A percentile compares a stretch with the other conserved stretches of the same genome.
phyloP scores from a whole-genome alignment of 805 yeast genomes.

The Candida nitratophila region DNA sequence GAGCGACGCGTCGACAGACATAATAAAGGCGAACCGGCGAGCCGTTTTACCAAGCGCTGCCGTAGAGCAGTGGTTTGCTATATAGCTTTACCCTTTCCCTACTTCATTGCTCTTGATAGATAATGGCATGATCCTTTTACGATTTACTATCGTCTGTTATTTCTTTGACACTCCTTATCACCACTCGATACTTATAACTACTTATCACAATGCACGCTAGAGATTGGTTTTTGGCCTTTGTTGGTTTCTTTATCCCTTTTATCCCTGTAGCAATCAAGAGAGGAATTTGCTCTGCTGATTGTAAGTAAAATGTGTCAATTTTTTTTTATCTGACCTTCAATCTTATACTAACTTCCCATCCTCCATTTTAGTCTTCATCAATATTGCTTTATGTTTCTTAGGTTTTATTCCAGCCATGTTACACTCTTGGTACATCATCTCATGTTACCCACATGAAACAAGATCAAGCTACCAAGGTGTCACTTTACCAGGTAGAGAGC shows the following conservation, averaged over 20 bases:
- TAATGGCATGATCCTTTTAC: no score
- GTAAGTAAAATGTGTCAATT: slow-evolving; percentile 15
- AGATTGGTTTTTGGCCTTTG: slow-evolving; percentile 54
- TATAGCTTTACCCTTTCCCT: no score
- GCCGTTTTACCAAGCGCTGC: no score
- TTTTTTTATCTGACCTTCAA: no score
- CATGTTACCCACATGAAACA: slow-evolving; percentile 52
- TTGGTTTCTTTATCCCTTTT: slow-evolving; percentile 68
- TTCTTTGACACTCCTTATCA: no score
- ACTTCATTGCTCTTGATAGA: no score
- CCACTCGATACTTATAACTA: no score
- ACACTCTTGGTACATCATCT: slow-evolving; percentile 73
- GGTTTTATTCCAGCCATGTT: slow-evolving; percentile 75
- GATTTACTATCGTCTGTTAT: no score
- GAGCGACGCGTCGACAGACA: no score
- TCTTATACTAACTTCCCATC: not conserved
- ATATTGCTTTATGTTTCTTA: slow-evolving; percentile 58
- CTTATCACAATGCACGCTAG: slow-evolving; percentile 23
- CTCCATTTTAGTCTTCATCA: slow-evolving; percentile 36
- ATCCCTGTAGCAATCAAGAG: slow-evolving; percentile 64
- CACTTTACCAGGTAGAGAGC: slow-evolving; percentile 30
- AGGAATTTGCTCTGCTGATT: slow-evolving; percentile 54
- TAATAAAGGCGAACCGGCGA: no score
- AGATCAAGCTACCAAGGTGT: slow-evolving; percentile 21
- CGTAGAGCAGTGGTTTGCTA: no score